Evolutionary conservation across 441 rosid species (phyloP), one percentile per base, ranked within the genome.

Genomic region (Croton laevigatus): DNA sequence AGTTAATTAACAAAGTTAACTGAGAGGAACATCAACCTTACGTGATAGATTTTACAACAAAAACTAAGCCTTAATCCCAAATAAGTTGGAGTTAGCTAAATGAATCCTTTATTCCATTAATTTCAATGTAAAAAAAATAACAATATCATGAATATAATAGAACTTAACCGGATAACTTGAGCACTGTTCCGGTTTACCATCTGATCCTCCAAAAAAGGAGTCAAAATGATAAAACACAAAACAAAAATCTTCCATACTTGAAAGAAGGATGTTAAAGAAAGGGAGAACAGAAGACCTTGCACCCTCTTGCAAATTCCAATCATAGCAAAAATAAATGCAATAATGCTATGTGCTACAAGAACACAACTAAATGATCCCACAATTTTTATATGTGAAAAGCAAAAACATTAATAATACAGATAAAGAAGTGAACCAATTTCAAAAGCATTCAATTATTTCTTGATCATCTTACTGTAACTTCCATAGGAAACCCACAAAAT

Each of bases 401-500:
- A 69, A 36, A 23, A 27, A 63, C 14, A 38, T 34, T 34, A 57
- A 48, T 52, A 70, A 2, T 8, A 23, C 6, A 22, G 55, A 65
- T 5, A 68, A 22, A 19, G 23, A 19, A 20, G 38, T 40, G 46
- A 61, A 48, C 59, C 57, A 64, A 72, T 54, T 57, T 65, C 62
- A 65, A 22, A 46, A 27, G 55, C 42, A 40, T 64, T 14, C 4
- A 49, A 49, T 40, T 51, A 19, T 37, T 57, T 59, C 57, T 66
- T 55, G 67, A 72, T 70, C 44, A 79, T 82, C 98, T 91, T 89
- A 94, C 96, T 77, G 87, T 65, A 80, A 84, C 72, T 62, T 84
- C 86, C 13, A 91, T 75, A 78, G 93, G 76, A 80, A 83, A 83
- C 81, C 82, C 77, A 49, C 82, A 84, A 62, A 72, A 91, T 80